phyloP scores from a whole-genome alignment of 176 grass and related monocot genomes.

The Typha latifolia region DNA sequence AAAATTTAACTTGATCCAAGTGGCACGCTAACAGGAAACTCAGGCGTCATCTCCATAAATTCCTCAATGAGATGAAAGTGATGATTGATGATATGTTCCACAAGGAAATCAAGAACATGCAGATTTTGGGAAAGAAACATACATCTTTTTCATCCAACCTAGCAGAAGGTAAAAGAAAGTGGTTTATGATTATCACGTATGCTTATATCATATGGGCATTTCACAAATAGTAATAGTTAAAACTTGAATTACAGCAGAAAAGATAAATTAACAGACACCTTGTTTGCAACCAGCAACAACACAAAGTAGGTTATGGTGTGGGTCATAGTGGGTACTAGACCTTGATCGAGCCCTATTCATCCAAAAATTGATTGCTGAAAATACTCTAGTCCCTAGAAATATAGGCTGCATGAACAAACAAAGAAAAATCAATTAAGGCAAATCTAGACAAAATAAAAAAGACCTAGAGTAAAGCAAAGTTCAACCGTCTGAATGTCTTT shows the following conservation, averaged over 20 bases:
- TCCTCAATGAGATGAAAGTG: no score
- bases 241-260: slow-evolving; percentile 1
- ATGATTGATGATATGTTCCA: no score
- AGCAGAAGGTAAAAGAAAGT: no score
- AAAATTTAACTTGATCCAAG: no score
- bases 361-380: slow-evolving; percentile 91
- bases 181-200: no score
- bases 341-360: slow-evolving; percentile 81
- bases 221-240: not conserved
- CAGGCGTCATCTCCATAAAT: no score
- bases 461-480: slow-evolving; percentile 10
- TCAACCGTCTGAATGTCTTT: slow-evolving; percentile 67
- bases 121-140: no score
- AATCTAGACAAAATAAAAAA: slow-evolving; percentile 14
- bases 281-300: slow-evolving; percentile 79
- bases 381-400: slow-evolving; percentile 49
- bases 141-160: no score
- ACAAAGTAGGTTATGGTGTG: slow-evolving; percentile 90
- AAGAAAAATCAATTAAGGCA: slow-evolving; percentile 17
- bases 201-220: no score
- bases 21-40: no score
- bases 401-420: slow-evolving; percentile 44
- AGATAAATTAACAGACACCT: slow-evolving; percentile 32
- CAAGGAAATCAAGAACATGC: no score
- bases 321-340: slow-evolving; percentile 95